phyloP scores from a whole-genome alignment of 805 yeast genomes.

The Candida vartiovaarae region DNA sequence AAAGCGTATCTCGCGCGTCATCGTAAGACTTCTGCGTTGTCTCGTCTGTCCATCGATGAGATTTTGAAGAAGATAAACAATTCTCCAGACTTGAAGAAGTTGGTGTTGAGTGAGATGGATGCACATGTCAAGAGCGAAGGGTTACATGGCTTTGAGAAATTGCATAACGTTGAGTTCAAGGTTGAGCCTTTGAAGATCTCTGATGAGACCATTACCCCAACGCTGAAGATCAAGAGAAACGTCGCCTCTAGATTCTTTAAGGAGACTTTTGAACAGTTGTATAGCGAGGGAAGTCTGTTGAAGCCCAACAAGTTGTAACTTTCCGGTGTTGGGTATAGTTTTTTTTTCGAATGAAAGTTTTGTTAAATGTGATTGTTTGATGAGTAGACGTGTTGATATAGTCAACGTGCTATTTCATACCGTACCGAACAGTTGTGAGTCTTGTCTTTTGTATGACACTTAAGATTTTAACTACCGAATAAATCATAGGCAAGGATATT shows the following conservation, averaged over 20 bases:
- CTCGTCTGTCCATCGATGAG: slow-evolving; percentile 4
- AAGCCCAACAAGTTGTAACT: slow-evolving; percentile 6
- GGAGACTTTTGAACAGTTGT: slow-evolving; percentile 34
- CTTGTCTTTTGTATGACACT: too few relatives aligned
- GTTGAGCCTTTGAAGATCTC: slow-evolving; percentile 58
- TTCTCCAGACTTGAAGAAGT: slow-evolving; percentile 18
- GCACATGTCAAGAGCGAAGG: slow-evolving; percentile 25
- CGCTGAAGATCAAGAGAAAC: slow-evolving; percentile 47
- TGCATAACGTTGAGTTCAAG: slow-evolving; percentile 46
- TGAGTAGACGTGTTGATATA: too few relatives aligned
- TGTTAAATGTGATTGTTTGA: too few relatives aligned
- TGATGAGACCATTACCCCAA: slow-evolving; percentile 62
- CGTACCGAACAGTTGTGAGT: too few relatives aligned
- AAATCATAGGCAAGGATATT: too few relatives aligned
- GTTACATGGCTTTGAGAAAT: slow-evolving; percentile 56
- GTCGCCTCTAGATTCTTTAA: slow-evolving; percentile 39
- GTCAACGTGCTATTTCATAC: too few relatives aligned
- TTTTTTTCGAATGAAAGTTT: too few relatives aligned
- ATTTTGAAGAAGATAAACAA: slow-evolving; percentile 10
- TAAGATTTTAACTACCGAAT: too few relatives aligned
- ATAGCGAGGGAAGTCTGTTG: slow-evolving; percentile 36
- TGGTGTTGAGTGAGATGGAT: slow-evolving; percentile 34
- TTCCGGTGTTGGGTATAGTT: too few relatives aligned
- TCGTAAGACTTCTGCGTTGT: slow-evolving; percentile 4
- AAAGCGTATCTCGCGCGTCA: slow-evolving; percentile 8